These are phyloP conservation scores for Saposhnikovia divaricata DNA, from an alignment of 129 eudicot species.

Conservation along the genomic window DNA sequence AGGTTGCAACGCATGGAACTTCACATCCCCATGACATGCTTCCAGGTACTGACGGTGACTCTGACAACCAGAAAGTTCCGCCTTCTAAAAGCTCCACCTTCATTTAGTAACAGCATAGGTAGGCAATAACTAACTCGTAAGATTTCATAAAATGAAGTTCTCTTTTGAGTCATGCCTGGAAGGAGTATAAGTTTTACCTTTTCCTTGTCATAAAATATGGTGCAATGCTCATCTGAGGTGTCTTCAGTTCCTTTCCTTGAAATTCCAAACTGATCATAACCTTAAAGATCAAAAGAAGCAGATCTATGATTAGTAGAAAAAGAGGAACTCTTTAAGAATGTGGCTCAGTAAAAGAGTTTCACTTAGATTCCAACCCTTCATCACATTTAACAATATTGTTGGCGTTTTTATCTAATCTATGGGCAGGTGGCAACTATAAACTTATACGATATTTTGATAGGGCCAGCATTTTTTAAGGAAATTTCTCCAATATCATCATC, in stretches of 20 bases:
- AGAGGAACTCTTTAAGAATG: neutral
- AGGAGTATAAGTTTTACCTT: slow-evolving; percentile 40
- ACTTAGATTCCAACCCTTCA: neutral
- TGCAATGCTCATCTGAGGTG: slow-evolving; percentile 72
- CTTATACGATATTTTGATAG: neutral
- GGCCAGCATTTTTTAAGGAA: neutral
- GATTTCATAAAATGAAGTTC: neutral
- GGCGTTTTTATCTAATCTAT: neutral
- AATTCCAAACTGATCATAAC: slow-evolving; percentile 80
- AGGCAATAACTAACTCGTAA: neutral
- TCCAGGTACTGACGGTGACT: slow-evolving; percentile 97
- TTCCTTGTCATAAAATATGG: slow-evolving; percentile 92
- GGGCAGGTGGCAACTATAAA: neutral
- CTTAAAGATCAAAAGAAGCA: slow-evolving; percentile 29
- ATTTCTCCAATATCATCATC: neutral
- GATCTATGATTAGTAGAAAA: neutral
- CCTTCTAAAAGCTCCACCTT: slow-evolving; percentile 96
- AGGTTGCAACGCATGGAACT: slow-evolving; percentile 86
- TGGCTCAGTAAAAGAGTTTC: neutral
- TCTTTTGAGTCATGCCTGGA: slow-evolving; percentile 2
- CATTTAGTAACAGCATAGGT: slow-evolving; percentile 10
- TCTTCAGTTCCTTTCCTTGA: slow-evolving; percentile 96
- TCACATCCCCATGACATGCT: slow-evolving; percentile 91
- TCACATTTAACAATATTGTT: neutral
- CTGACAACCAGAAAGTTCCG: slow-evolving; percentile 97